phyloP scores from a whole-genome alignment of 768 basidiomycete genomes.

The Royoungia palumana region DNA sequence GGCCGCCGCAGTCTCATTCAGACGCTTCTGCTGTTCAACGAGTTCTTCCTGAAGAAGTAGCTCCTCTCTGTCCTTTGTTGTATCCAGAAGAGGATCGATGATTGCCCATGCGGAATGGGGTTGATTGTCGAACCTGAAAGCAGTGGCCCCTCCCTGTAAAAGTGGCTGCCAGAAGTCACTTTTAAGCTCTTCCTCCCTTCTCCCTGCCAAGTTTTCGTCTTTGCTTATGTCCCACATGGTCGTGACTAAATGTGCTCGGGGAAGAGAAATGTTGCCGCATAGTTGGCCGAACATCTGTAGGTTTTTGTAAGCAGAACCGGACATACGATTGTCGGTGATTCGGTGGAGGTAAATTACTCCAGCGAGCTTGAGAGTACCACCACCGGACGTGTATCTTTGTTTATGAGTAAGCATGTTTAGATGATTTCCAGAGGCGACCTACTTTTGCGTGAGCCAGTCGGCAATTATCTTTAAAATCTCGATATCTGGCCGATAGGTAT shows the following conservation, averaged over 20 bases:
- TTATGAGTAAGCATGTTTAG: too few species aligned
- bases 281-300: conserved; percentile 33
- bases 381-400: conserved; percentile 2
- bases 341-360: conserved; percentile 34
- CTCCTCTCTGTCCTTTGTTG: background rate
- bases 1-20: conserved; percentile 23
- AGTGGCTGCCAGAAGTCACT: conserved; percentile 21
- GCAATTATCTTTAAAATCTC: conserved; percentile 9
- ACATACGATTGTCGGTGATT: conserved; percentile 34
- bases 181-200: conserved; percentile 24
- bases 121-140: conserved; percentile 3
- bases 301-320: conserved; percentile 28
- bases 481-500: conserved; percentile 10
- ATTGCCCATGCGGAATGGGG: background rate
- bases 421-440: background rate
- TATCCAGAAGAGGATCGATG: background rate
- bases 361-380: conserved; percentile 6
- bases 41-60: conserved; percentile 23
- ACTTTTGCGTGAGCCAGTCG: conserved; percentile 15
- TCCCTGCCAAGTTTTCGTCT: conserved; percentile 6
- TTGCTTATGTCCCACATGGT: conserved; percentile 35
- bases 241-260: conserved; percentile 33
- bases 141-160: background rate
- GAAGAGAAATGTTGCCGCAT: conserved; percentile 30
- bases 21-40: conserved; percentile 4